Percentiles rank a stretch among this genome's conserved stretches.
phyloP scores from a whole-genome alignment of 257 asterid species.

The Solanum bukasovii region DNA sequence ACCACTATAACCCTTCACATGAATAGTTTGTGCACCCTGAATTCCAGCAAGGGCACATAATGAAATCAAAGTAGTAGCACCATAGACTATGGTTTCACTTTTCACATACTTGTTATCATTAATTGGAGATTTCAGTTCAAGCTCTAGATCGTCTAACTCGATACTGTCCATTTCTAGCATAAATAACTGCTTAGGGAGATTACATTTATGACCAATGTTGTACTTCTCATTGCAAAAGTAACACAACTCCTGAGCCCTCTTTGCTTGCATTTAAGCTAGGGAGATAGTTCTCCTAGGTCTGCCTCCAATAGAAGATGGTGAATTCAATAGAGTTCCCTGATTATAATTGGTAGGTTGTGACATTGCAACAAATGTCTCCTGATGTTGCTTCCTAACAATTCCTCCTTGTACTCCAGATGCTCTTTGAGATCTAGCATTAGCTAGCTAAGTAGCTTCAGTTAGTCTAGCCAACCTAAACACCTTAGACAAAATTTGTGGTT shows the following conservation, averaged over 20 bases:
- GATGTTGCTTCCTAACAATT: background rate
- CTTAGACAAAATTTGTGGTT: background rate
- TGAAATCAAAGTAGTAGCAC: background rate
- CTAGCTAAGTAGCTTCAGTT: background rate
- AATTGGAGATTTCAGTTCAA: background rate
- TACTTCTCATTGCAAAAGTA: background rate
- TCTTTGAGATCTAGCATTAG: background rate
- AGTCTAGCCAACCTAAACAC: background rate
- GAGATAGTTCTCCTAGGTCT: background rate
- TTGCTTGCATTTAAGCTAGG: too few relatives aligned
- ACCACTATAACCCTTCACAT: background rate
- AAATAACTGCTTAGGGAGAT: background rate
- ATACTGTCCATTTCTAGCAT: background rate
- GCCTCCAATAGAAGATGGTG: background rate
- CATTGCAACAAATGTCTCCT: background rate
- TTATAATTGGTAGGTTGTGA: background rate
- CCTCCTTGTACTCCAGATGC: too few relatives aligned
- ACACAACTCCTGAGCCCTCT: background rate
- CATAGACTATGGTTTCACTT: background rate
- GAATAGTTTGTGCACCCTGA: background rate
- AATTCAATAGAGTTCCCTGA: too few relatives aligned
- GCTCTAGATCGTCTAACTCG: background rate
- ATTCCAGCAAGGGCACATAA: background rate
- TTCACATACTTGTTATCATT: background rate
- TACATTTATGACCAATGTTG: background rate